Percentiles rank a stretch among this genome's conserved stretches.
Evolutionary conservation across 2,329 filamentous ascomycete genomes (phyloP).

Genomic region (Shiraia sp.): DNA sequence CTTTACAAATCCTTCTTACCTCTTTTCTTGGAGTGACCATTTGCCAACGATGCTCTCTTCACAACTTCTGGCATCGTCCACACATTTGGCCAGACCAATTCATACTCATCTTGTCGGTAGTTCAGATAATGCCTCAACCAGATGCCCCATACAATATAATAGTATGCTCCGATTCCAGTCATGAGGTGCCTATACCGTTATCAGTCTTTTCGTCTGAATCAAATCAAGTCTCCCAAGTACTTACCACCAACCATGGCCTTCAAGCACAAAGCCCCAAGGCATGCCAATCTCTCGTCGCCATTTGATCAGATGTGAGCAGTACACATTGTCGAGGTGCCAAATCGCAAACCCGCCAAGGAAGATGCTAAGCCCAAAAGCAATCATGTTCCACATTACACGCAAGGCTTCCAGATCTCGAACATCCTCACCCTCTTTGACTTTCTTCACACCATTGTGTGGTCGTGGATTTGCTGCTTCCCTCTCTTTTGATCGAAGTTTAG

Average conservation of each 20-base stretch:
- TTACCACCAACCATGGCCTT: conserved; percentile 74
- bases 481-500: conserved; percentile 52
- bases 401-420: conserved; percentile 61
- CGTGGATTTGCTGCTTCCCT: conserved; percentile 40
- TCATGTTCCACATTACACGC: conserved; percentile 76
- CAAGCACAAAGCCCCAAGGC: conserved; percentile 78
- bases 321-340: conserved; percentile 80
- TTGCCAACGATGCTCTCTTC: conserved; percentile 8
- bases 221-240: conserved; percentile 31
- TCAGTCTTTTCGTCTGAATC: conserved; percentile 12
- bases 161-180: conserved; percentile 81
- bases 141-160: conserved; percentile 81
- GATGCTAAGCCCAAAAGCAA: conserved; percentile 67
- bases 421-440: conserved; percentile 54
- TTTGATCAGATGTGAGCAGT: conserved; percentile 66
- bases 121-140: conserved; percentile 80
- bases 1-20: conserved; percentile 38
- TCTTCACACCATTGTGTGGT: conserved; percentile 31
- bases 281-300: conserved; percentile 72
- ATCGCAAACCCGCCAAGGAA: conserved; percentile 77
- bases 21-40: conserved; percentile 21
- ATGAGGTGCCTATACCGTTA: conserved; percentile 67
- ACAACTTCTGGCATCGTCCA: conserved; percentile 60
- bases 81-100: conserved; percentile 68
- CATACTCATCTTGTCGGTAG: conserved; percentile 70